A percentile compares a stretch with the other conserved stretches of the same genome.
Evolutionary conservation across 1,139 yeast species (phyloP).

Genomic region (Saccharomycopsis crataegensis): DNA sequence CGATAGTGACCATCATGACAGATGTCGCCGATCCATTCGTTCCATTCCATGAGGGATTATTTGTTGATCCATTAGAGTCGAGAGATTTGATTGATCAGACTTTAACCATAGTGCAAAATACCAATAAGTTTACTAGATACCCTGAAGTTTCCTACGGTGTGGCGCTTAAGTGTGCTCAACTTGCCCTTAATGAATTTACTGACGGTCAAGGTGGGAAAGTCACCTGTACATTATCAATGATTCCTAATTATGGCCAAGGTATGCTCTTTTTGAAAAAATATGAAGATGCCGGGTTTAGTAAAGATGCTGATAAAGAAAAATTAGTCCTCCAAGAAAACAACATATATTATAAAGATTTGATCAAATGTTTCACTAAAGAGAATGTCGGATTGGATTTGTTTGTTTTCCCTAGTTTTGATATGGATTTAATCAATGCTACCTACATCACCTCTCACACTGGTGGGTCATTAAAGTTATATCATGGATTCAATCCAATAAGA

Average conservation of each 20-base stretch:
- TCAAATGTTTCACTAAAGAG: constrained; percentile 46
- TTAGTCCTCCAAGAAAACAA: constrained; percentile 50
- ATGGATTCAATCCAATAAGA: constrained; percentile 58
- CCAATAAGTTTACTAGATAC: constrained; percentile 39
- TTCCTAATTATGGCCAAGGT: constrained; percentile 87
- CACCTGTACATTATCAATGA: constrained; percentile 53
- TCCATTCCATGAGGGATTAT: constrained; percentile 73
- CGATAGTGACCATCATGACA: constrained; percentile 60
- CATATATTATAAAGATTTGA: constrained; percentile 55
- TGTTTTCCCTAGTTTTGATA: constrained; percentile 55
- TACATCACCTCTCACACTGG: constrained; percentile 64
- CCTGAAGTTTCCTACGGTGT: constrained; percentile 75
- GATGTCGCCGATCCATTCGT: constrained; percentile 81
- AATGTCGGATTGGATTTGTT: constrained; percentile 77
- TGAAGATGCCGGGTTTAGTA: constrained; percentile 33
- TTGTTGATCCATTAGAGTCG: constrained; percentile 70
- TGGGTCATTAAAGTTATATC: constrained; percentile 60
- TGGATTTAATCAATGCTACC: constrained; percentile 72
- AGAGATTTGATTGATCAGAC: constrained; percentile 59
- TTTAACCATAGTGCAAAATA: constrained; percentile 51
- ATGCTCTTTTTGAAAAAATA: constrained; percentile 49
- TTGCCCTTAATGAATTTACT: constrained; percentile 53
- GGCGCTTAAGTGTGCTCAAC: constrained; percentile 62
- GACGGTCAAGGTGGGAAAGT: constrained; percentile 71
- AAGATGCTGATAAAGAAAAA: constrained; percentile 37